These are phyloP conservation scores for Fusarium mexicanum DNA, from an alignment of 2,329 filamentous ascomycete species.

Conservation along the genomic window DNA sequence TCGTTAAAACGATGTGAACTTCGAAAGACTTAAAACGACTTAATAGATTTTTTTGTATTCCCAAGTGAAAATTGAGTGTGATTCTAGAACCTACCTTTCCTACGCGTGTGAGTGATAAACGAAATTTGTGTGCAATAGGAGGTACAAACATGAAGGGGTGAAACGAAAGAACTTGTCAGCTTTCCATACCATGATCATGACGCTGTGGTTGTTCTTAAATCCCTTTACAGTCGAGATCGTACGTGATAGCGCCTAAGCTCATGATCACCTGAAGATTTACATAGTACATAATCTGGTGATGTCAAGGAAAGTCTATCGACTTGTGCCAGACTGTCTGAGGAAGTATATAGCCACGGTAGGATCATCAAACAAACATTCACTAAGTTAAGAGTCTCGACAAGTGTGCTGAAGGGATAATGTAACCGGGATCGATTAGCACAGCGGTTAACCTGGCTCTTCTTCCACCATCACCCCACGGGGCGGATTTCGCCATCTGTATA, in stretches of 20 bases:
- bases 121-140: not conserved
- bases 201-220: not conserved
- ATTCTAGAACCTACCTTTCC: not conserved
- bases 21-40: slow-evolving; percentile 38
- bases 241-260: not conserved
- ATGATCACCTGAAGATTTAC: not conserved
- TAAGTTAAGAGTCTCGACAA: not conserved
- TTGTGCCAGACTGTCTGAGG: not conserved
- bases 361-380: not conserved
- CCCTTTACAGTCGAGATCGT: not conserved
- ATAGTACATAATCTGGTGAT: not conserved
- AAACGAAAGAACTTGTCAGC: not conserved
- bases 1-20: slow-evolving; percentile 25
- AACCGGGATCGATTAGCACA: not conserved
- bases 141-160: not conserved
- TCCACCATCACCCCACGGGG: too few relatives aligned
- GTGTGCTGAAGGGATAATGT: not conserved
- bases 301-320: not conserved
- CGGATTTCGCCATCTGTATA: not conserved
- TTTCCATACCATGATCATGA: not conserved
- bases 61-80: not conserved
- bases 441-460: not conserved
- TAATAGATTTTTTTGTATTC: slow-evolving; percentile 42
- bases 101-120: not conserved
- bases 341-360: not conserved